These are phyloP conservation scores for Talaromyces sp. DNA, from an alignment of 2,329 filamentous ascomycete genomes.

Conservation along the genomic window DNA sequence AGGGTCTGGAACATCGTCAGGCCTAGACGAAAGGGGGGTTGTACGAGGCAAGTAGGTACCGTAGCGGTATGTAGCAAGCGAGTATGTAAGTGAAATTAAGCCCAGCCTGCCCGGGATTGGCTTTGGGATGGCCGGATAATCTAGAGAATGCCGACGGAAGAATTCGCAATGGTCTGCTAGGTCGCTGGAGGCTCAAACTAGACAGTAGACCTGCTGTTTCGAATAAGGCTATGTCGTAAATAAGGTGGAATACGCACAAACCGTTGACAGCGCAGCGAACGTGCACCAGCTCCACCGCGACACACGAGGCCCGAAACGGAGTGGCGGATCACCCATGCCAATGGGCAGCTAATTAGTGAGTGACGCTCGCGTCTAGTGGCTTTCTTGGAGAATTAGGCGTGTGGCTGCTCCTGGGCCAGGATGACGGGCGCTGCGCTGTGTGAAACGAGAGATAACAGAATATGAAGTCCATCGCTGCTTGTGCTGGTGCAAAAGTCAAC, in stretches of 20 bases:
- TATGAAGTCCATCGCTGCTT: not conserved
- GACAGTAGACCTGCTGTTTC: not conserved
- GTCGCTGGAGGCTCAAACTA: not conserved
- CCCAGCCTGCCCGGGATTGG: not conserved
- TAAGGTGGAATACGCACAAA: not conserved
- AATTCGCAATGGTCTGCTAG: constrained; percentile 9
- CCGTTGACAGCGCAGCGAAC: not conserved
- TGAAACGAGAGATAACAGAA: not conserved
- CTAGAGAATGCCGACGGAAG: not conserved
- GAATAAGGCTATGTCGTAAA: not conserved
- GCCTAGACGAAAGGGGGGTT: not conserved
- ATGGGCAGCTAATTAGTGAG: not conserved
- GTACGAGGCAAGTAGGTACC: not conserved
- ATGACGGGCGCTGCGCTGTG: not conserved
- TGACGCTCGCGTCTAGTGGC: not conserved
- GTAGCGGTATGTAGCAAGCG: not conserved
- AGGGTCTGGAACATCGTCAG: not conserved
- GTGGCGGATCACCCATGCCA: not conserved
- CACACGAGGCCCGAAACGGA: not conserved
- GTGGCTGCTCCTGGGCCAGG: not conserved
- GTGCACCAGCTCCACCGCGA: not conserved
- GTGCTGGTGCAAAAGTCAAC: not conserved
- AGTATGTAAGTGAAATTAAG: not conserved
- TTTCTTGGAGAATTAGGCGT: not conserved
- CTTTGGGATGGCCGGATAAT: not conserved